Conservation (phyloP, 495 filamentous ascomycete species). For the Aspergillus baeticus region DNA sequence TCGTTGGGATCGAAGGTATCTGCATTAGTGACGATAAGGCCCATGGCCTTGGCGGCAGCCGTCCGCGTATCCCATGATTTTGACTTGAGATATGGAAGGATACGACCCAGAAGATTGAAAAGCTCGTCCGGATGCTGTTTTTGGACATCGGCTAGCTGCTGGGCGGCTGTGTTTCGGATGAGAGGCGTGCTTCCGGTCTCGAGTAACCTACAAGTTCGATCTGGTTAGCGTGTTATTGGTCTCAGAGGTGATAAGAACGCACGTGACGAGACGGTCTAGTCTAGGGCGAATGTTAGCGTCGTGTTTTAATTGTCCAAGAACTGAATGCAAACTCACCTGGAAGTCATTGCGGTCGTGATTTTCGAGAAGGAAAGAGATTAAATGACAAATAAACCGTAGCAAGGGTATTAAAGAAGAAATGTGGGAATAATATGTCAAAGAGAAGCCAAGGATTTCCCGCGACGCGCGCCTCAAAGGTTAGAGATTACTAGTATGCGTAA, state of each 20-base stretch:
- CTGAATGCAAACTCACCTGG: conserved; percentile 42
- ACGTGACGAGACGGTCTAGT: conserved; percentile 93
- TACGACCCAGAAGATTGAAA: conserved; percentile 94
- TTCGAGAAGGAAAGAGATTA: conserved; percentile 19
- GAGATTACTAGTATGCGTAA: conserved; percentile 12
- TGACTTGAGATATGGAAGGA: conserved; percentile 86
- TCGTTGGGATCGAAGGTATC: conserved; percentile 84
- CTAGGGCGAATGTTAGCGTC: conserved; percentile 50
- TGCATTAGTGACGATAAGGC: conserved; percentile 88
- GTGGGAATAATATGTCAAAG: conserved; percentile 7
- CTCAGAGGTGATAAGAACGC: conserved; percentile 43
- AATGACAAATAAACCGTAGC: conserved; percentile 16
- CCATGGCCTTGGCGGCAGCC: conserved; percentile 88
- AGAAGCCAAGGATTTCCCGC: conserved; percentile 11
- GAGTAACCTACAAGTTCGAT: conserved; percentile 63
- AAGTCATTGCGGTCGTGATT: conserved; percentile 46
- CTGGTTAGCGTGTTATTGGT: conserved; percentile 24
- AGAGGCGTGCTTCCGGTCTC: conserved; percentile 94
- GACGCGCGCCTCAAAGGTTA: conserved; percentile 15
- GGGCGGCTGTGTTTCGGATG: conserved; percentile 93
- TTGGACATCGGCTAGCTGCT: conserved; percentile 95
- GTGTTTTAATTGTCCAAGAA: conserved; percentile 20
- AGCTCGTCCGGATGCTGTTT: conserved; percentile 96
- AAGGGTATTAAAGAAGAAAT: conserved; percentile 4
- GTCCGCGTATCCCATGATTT: conserved; percentile 95